Evolutionary conservation across 345 rosid genomes (phyloP).

Genomic region (Populus nigra): DNA sequence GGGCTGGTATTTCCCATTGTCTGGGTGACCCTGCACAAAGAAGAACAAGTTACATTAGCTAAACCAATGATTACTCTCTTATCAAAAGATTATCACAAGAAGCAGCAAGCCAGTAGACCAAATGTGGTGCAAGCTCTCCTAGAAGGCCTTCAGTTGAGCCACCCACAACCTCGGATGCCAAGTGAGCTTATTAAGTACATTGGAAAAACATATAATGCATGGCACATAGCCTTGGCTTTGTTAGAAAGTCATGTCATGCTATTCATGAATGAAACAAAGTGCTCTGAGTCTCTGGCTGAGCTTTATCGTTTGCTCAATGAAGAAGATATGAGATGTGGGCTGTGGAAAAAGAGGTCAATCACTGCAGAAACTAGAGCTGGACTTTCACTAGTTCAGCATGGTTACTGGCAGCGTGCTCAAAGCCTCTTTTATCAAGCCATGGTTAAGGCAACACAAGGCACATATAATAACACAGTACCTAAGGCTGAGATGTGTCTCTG

Average conservation of each 20-base stretch:
- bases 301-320: constrained; percentile 90
- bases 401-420: constrained; percentile 95
- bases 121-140: constrained; percentile 98
- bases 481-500: constrained; percentile 99
- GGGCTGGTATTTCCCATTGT: constrained; percentile 97
- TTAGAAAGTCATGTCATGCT: constrained; percentile 95
- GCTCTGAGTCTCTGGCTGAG: constrained; percentile 95
- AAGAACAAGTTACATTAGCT: constrained; percentile 79
- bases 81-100: constrained; percentile 94
- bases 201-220: constrained; percentile 95
- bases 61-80: constrained; percentile 85
- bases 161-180: constrained; percentile 98
- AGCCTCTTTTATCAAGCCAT: constrained; percentile 94
- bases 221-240: constrained; percentile 91
- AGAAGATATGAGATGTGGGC: constrained; percentile 98
- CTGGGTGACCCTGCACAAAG: constrained; percentile 89
- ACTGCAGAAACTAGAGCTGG: constrained; percentile 97
- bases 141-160: constrained; percentile 97
- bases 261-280: constrained; percentile 82
- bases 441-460: constrained; percentile 99
- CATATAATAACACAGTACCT: constrained; percentile 92
- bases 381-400: constrained; percentile 95
- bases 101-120: constrained; percentile 90
- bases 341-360: constrained; percentile 94
- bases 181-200: constrained; percentile 95